These are phyloP conservation scores for Sugiyamaella qingdaonensis DNA, from an alignment of 805 yeast genomes.

Conservation along the genomic window DNA sequence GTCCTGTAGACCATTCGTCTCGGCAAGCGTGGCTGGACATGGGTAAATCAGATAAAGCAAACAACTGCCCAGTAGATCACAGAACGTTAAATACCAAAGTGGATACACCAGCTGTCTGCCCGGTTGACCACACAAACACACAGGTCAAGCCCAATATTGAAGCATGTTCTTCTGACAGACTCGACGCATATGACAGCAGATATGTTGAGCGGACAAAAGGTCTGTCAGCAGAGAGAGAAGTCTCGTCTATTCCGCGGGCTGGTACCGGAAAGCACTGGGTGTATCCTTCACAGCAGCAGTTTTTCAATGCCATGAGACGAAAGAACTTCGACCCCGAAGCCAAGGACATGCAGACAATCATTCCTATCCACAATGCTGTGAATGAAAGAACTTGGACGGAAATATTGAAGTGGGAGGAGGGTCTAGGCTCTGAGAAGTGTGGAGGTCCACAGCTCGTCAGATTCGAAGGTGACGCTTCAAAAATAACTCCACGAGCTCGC, in stretches of 20 bases:
- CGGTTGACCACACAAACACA: conserved; percentile 51
- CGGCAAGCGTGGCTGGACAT: conserved; percentile 26
- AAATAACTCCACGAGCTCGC: conserved; percentile 84
- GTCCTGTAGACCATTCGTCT: conserved; percentile 52
- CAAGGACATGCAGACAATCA: conserved; percentile 80
- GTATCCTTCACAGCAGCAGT: conserved; percentile 93
- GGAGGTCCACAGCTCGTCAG: conserved; percentile 83
- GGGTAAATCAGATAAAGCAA: conserved; percentile 8
- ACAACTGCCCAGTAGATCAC: conserved; percentile 6
- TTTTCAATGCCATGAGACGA: conserved; percentile 88
- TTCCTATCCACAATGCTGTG: conserved; percentile 90
- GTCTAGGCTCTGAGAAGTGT: conserved; percentile 40
- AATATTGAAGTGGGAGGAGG: conserved; percentile 73
- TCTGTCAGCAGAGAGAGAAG: conserved; percentile 69
- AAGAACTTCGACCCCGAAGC: conserved; percentile 84
- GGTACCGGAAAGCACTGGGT: conserved; percentile 72
- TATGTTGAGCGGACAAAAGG: conserved; percentile 19
- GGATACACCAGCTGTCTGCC: conserved; percentile 42
- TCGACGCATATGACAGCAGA: conserved; percentile 11
- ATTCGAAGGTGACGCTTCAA: conserved; percentile 84
- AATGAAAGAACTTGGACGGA: conserved; percentile 91
- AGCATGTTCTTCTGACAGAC: conserved; percentile 23
- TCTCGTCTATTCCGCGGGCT: conserved; percentile 81
- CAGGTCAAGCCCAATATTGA: conserved; percentile 35
- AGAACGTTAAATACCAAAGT: neutral